These are phyloP conservation scores for Paramecium pentaurelia DNA, from an alignment of 73 alveolate genomes.

Conservation along the genomic window DNA sequence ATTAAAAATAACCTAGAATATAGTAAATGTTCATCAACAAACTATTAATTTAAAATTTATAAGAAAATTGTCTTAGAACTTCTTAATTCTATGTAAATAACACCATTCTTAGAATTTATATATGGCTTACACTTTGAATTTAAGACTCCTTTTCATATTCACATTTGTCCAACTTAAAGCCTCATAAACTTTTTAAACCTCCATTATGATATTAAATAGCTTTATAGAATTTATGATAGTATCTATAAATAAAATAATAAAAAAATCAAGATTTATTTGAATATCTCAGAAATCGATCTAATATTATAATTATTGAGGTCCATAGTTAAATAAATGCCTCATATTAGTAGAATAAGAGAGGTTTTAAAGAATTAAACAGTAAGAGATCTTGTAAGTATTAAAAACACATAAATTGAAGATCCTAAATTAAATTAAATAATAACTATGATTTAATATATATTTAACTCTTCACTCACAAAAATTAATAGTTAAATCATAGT, in stretches of 20 bases:
- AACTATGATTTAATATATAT: neutral
- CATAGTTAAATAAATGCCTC: neutral
- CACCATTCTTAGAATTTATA: neutral
- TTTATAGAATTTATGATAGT: neutral
- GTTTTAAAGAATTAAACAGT: neutral
- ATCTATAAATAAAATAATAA: neutral
- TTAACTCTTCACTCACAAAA: neutral
- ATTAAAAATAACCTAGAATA: neutral
- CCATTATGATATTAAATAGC: neutral
- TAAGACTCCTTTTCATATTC: slow-evolving; percentile 84
- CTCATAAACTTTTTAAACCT: neutral
- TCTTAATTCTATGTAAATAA: neutral
- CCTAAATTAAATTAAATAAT: neutral
- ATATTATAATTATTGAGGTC: neutral
- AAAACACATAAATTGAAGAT: neutral
- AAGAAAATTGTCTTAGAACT: neutral
- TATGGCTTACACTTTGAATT: slow-evolving; percentile 85
- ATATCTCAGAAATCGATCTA: neutral
- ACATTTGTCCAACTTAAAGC: neutral
- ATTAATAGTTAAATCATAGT: neutral
- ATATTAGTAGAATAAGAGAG: neutral
- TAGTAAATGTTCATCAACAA: neutral
- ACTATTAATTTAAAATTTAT: neutral
- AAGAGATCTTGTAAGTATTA: neutral
- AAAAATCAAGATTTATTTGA: neutral